phyloP scores from a whole-genome alignment of 768 basidiomycete species.

The Filobasidium wieringae region DNA sequence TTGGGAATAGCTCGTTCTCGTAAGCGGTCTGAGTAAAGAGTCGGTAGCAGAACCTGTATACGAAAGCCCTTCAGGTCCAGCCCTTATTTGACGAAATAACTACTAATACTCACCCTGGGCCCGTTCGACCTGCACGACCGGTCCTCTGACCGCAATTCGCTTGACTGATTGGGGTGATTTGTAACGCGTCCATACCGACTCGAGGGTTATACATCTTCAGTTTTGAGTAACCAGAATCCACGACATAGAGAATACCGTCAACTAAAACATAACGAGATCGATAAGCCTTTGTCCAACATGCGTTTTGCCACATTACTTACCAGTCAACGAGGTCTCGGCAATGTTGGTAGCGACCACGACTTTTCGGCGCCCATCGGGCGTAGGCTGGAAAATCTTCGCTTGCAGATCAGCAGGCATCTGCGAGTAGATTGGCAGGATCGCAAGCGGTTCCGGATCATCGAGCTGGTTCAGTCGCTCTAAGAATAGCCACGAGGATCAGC shows the following conservation, averaged over 20 bases:
- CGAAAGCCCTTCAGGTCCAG: too few species aligned
- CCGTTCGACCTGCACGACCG: constrained; percentile 91
- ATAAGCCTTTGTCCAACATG: neutral
- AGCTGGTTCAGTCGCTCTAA: constrained; percentile 74
- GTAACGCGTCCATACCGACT: constrained; percentile 97
- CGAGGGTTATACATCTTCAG: constrained; percentile 98
- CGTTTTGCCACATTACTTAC: constrained; percentile 38
- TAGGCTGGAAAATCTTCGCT: constrained; percentile 93
- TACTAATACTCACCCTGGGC: constrained; percentile 76
- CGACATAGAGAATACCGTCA: constrained; percentile 93
- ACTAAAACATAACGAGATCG: constrained; percentile 45
- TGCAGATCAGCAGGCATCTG: constrained; percentile 99
- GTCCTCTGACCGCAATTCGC: constrained; percentile 95
- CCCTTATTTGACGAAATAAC: too few species aligned
- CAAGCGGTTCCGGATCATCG: constrained; percentile 75
- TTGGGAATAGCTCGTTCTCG: constrained; percentile 88
- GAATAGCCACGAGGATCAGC: neutral
- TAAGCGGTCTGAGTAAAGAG: constrained; percentile 94
- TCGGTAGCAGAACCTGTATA: constrained; percentile 79
- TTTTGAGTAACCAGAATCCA: constrained; percentile 94
- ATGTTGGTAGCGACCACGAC: constrained; percentile 98
- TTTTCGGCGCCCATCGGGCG: constrained; percentile 83
- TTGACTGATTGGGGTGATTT: constrained; percentile 97
- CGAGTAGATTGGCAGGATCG: constrained; percentile 95
- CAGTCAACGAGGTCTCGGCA: constrained; percentile 92